Base-by-base conservation (phyloP, 257 asterid genomes). In the Ehretia macrophylla region DNA sequence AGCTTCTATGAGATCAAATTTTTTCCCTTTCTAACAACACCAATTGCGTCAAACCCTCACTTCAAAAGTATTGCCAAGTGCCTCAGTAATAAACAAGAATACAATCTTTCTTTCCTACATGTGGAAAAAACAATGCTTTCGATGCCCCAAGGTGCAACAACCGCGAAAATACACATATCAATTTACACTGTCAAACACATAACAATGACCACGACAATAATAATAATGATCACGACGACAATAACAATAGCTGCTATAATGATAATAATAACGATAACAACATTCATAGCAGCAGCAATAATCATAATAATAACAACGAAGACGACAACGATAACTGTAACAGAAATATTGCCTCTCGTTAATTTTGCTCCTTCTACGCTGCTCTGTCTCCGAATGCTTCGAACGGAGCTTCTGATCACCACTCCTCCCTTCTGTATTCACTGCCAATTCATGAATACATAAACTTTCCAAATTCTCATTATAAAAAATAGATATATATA, bases 341-440 rank as follows among this genome's bases (percentile, higher is more conserved):
- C 16, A 18, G 4, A 22, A 10, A 19, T 42, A 46, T 66, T 64
- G 61, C 96, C 97, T 87, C 78, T 90, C 91, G 50, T 87, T 90
- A 72, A 90, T 87, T 70, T 87, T 90, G 79, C 85, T 78, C 76
- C 97, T 81, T 64, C 96, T 57, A 5, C 89, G 84, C 66, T 85
- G 96, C 80, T 87, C 96, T 8, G 94, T 85, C 77, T 81, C 97
- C 27, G 95, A 87, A 78, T 90, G 97, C 81, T 85, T 90, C 59
- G 96, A 76, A 55, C 96, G 83, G 38, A 56, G 53, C 77, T 81
- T 89, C 79, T 63, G 77, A 77, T 64, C 81, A 62, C 60, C 79
- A 59, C 70, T 69, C 75, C 60, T 80, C 55, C 70, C 72, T 62
- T 76, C 81, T 46, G 56, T 23, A 63, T 71, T 65, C 72, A 56